phyloP scores from a whole-genome alignment of 768 basidiomycete genomes.

The Lactifluus subvellereus region DNA sequence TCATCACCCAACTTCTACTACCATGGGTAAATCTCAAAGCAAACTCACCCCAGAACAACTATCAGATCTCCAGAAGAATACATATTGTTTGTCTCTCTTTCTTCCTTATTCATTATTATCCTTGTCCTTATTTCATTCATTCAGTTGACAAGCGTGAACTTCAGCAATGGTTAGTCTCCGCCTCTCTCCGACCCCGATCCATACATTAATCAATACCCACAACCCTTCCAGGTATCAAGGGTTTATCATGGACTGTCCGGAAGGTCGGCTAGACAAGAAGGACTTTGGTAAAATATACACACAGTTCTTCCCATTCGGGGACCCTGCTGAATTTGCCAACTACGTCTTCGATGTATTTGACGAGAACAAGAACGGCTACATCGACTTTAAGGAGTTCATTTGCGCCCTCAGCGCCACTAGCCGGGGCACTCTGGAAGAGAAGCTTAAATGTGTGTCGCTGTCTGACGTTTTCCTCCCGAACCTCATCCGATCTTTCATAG shows the following conservation, averaged over 20 bases:
- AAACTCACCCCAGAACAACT: conserved; percentile 94
- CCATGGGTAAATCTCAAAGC: conserved; percentile 96
- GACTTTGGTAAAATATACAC: conserved; percentile 98
- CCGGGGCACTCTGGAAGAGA: conserved; percentile 91
- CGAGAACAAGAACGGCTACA: conserved; percentile 90
- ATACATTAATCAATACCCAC: conserved; percentile 10
- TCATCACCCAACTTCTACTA: conserved; percentile 22
- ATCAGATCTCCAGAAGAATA: conserved; percentile 93
- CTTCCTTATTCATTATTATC: not conserved
- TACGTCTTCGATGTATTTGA: conserved; percentile 99
- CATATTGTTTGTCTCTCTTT: conserved; percentile 68
- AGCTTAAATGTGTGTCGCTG: conserved; percentile 80
- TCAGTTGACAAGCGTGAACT: conserved; percentile 95
- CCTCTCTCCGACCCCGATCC: not conserved
- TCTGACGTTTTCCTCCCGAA: not conserved
- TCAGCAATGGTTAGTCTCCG: conserved; percentile 70
- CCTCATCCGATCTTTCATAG: conserved; percentile 38
- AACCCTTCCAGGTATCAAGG: conserved; percentile 82
- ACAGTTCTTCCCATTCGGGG: conserved; percentile 99
- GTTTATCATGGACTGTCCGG: conserved; percentile 97
- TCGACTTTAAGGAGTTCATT: conserved; percentile 99
- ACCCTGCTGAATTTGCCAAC: conserved; percentile 93
- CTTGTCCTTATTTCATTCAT: conserved; percentile 21
- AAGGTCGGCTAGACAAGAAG: conserved; percentile 90
- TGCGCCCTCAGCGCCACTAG: conserved; percentile 94